Conservation (phyloP, 805 yeast species). For the Nakazawaea siamensis region DNA sequence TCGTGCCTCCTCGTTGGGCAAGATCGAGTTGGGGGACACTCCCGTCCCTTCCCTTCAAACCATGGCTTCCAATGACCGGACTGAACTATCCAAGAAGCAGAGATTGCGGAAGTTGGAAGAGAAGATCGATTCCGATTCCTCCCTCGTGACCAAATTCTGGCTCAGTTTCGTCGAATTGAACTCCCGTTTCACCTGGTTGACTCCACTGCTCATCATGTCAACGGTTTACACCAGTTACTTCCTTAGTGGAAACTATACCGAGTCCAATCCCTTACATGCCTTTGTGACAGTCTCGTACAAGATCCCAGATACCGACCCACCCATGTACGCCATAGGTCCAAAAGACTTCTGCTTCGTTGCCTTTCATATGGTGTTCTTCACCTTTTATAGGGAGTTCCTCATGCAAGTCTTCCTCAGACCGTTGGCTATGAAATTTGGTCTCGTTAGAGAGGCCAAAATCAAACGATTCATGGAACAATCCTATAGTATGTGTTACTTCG, state of each 20-base stretch:
- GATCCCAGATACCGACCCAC: constrained; percentile 47
- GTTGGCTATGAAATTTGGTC: constrained; percentile 45
- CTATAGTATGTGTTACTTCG: constrained; percentile 75
- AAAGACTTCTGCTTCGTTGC: constrained; percentile 75
- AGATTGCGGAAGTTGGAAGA: constrained; percentile 25
- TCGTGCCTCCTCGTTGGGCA: constrained; percentile 68
- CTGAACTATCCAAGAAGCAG: constrained; percentile 29
- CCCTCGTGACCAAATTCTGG: constrained; percentile 46
- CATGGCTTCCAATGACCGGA: constrained; percentile 39
- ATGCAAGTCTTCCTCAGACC: constrained; percentile 82
- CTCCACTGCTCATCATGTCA: constrained; percentile 45
- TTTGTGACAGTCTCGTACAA: constrained; percentile 61
- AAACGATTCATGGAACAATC: constrained; percentile 91
- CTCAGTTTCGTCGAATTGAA: constrained; percentile 50
- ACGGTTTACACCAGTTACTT: constrained; percentile 35
- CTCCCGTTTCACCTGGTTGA: constrained; percentile 63
- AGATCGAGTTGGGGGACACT: constrained; percentile 66
- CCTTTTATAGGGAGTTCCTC: constrained; percentile 82
- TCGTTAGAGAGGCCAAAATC: constrained; percentile 46
- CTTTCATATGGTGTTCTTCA: constrained; percentile 78
- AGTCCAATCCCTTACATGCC: constrained; percentile 51
- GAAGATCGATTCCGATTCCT: constrained; percentile 35
- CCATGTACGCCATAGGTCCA: constrained; percentile 74
- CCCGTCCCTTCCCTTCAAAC: constrained; percentile 62
- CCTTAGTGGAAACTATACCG: constrained; percentile 48